Percentiles rank a stretch among this genome's conserved stretches.
Conservation (phyloP, 306 rosid genomes). For the Senna siamea region DNA sequence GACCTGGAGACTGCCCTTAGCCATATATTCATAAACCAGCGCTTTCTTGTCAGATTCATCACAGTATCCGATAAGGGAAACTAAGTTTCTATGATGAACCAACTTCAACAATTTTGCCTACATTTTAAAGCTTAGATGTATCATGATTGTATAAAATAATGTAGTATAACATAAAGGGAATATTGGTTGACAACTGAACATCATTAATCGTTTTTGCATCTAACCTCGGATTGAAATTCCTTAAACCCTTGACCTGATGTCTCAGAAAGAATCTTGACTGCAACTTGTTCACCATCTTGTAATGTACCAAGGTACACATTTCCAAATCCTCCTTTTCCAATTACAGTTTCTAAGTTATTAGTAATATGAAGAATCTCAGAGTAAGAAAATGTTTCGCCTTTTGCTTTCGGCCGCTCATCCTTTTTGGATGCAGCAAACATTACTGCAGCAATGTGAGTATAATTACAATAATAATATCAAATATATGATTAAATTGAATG, state of each 20-base stretch:
- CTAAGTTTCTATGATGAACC: slow-evolving; percentile 38
- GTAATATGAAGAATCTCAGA: slow-evolving; percentile 46
- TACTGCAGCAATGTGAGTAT: background rate
- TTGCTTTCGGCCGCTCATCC: background rate
- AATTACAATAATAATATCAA: background rate
- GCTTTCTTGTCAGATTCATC: slow-evolving; percentile 29
- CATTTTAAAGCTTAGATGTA: background rate
- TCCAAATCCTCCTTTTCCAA: slow-evolving; percentile 65
- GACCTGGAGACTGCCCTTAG: slow-evolving; percentile 37
- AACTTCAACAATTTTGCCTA: slow-evolving; percentile 25
- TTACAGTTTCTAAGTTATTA: slow-evolving; percentile 41
- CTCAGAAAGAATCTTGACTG: slow-evolving; percentile 47
- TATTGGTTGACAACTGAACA: background rate
- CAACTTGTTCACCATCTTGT: slow-evolving; percentile 41
- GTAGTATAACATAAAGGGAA: background rate
- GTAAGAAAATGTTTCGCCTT: slow-evolving; percentile 32
- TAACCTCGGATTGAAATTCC: slow-evolving; percentile 51
- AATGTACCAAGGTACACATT: slow-evolving; percentile 46
- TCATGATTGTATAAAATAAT: background rate
- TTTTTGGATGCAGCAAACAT: background rate
- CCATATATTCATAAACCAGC: slow-evolving; percentile 45
- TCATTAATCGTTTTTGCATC: background rate
- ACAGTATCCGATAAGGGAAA: slow-evolving; percentile 36
- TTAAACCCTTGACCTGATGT: slow-evolving; percentile 50
- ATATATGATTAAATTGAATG: too few relatives aligned